Evolutionary conservation across 2,329 filamentous ascomycete genomes (phyloP).

Genomic region (Alternaria alternata): DNA sequence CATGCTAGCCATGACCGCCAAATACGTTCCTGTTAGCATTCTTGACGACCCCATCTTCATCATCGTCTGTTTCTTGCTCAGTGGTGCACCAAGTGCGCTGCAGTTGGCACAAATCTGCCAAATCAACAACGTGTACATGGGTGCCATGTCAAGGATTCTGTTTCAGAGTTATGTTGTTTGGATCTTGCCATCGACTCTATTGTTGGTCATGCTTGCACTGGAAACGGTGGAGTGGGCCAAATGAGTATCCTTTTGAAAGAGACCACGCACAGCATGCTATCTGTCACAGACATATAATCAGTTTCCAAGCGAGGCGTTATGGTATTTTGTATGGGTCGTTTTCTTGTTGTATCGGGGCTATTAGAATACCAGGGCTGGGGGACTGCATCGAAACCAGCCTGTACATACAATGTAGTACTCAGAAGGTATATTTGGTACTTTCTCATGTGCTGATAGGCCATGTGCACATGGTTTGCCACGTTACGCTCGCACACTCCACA

Average conservation of each 20-base stretch:
- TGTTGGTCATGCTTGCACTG: constrained; percentile 89
- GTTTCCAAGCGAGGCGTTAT: constrained; percentile 17
- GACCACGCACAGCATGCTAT: neutral
- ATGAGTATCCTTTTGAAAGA: constrained; percentile 2
- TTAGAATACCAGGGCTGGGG: constrained; percentile 2
- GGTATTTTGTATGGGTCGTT: constrained; percentile 4
- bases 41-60: constrained; percentile 98
- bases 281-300: neutral
- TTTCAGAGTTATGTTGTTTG: constrained; percentile 98
- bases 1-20: constrained; percentile 83
- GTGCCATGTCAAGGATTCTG: constrained; percentile 88
- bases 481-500: neutral
- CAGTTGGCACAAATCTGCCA: constrained; percentile 98
- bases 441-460: neutral
- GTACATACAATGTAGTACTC: neutral
- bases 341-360: constrained; percentile 1
- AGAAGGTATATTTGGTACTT: neutral
- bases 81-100: constrained; percentile 89
- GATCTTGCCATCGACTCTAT: constrained; percentile 92
- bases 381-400: constrained; percentile 3
- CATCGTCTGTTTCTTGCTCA: constrained; percentile 95
- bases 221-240: constrained; percentile 92
- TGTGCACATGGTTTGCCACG: neutral
- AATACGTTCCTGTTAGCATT: constrained; percentile 91
- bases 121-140: constrained; percentile 95